Percentiles rank a stretch among this genome's conserved stretches.
These are phyloP conservation scores for Neopestalotiopsis sp. DNA, from an alignment of 2,329 filamentous ascomycete species.

Conservation along the genomic window DNA sequence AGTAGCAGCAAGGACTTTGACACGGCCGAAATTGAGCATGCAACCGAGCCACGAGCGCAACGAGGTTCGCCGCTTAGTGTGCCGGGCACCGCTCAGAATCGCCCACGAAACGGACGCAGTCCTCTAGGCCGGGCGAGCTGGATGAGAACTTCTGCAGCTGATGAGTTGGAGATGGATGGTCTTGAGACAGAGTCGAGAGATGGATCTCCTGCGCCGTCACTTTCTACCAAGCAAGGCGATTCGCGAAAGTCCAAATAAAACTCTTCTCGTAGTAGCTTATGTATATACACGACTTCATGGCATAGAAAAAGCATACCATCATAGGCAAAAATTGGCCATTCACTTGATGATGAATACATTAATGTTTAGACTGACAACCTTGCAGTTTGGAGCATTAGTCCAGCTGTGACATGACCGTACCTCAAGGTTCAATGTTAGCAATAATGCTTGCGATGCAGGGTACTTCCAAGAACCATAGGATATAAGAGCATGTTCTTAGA, in stretches of 20 bases:
- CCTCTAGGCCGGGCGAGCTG: conserved; percentile 43
- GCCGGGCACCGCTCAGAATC: conserved; percentile 30
- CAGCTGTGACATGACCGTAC: too few species aligned
- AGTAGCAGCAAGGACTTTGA: conserved; percentile 12
- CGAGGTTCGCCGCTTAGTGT: conserved; percentile 20
- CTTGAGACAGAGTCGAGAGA: neutral
- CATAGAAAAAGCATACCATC: neutral
- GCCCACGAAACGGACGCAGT: conserved; percentile 38
- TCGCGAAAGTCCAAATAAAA: neutral
- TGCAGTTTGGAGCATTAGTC: too few species aligned
- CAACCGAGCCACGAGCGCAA: conserved; percentile 21
- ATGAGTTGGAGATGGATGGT: conserved; percentile 35
- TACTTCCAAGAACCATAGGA: too few species aligned
- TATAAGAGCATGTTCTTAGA: too few species aligned
- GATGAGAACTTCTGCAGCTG: conserved; percentile 33
- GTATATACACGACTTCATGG: neutral
- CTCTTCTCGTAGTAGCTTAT: neutral
- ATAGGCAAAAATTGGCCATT: neutral
- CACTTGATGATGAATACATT: neutral
- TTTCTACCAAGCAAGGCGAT: neutral
- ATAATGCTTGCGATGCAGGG: too few species aligned
- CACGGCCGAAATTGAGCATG: neutral
- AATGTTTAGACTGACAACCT: neutral
- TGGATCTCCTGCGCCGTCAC: neutral
- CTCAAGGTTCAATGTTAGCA: too few species aligned